These are phyloP conservation scores for Cucumis hystrix DNA, from an alignment of 306 rosid genomes.

Conservation along the genomic window DNA sequence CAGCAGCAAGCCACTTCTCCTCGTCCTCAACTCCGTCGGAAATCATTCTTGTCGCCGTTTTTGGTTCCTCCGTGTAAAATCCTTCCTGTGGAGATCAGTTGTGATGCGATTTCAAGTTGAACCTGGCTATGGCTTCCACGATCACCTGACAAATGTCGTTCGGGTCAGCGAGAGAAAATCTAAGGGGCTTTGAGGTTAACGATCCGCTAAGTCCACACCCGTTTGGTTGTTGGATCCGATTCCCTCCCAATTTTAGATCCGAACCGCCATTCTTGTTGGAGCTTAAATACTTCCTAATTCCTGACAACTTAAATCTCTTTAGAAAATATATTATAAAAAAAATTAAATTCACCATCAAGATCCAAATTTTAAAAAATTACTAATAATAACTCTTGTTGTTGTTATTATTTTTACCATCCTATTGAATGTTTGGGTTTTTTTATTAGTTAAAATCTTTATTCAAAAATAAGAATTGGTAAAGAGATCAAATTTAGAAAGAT, in stretches of 20 bases:
- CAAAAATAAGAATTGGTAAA: too few relatives aligned
- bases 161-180: background rate
- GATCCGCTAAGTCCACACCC: background rate
- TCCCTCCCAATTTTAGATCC: background rate
- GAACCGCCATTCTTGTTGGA: background rate
- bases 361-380: too few relatives aligned
- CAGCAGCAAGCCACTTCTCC: constrained; percentile 91
- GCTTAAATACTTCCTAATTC: too few relatives aligned
- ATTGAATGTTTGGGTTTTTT: too few relatives aligned
- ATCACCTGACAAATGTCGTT: background rate
- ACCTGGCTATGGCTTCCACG: background rate
- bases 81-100: background rate
- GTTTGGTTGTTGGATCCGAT: background rate
- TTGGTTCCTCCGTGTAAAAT: background rate
- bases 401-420: too few relatives aligned
- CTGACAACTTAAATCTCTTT: too few relatives aligned
- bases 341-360: too few relatives aligned
- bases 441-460: too few relatives aligned
- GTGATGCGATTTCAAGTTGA: background rate
- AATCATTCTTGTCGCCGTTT: constrained; percentile 38
- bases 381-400: too few relatives aligned
- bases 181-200: background rate
- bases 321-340: too few relatives aligned
- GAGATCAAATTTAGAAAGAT: too few relatives aligned
- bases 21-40: constrained; percentile 76